phyloP scores from a whole-genome alignment of 805 yeast genomes.

The Ogataea nonfermentans region DNA sequence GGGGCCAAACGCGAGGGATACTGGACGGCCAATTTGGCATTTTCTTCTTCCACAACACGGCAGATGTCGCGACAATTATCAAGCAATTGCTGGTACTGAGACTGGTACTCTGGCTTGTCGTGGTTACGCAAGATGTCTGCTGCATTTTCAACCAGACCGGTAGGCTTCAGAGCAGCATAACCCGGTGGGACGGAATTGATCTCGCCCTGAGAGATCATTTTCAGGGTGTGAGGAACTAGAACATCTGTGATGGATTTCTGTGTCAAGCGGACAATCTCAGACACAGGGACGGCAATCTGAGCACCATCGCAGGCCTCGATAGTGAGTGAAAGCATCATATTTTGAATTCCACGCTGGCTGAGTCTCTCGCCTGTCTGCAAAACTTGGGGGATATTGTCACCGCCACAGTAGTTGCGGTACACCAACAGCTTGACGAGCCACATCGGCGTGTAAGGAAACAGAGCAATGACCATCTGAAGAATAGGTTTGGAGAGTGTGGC shows the following conservation, averaged over 20 bases:
- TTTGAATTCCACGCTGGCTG: constrained; percentile 72
- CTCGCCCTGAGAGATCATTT: constrained; percentile 47
- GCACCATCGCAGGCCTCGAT: constrained; percentile 90
- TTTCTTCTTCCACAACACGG: constrained; percentile 52
- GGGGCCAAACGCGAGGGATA: constrained; percentile 71
- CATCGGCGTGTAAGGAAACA: constrained; percentile 76
- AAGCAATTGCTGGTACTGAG: constrained; percentile 56
- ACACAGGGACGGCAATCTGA: constrained; percentile 45
- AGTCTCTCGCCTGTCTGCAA: constrained; percentile 66
- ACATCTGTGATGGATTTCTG: constrained; percentile 64
- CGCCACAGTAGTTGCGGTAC: constrained; percentile 87
- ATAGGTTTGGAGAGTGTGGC: constrained; percentile 66
- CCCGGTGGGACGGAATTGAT: constrained; percentile 82
- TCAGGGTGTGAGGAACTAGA: constrained; percentile 66
- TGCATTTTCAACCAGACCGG: constrained; percentile 81
- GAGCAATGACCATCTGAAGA: constrained; percentile 56
- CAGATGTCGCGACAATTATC: constrained; percentile 65
- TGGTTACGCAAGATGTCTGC: constrained; percentile 67
- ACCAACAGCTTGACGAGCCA: constrained; percentile 67
- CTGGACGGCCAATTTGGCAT: constrained; percentile 43
- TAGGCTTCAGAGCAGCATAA: constrained; percentile 89
- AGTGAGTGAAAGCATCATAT: constrained; percentile 93
- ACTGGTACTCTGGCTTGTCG: constrained; percentile 47
- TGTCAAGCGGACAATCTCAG: constrained; percentile 62
- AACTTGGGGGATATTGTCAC: constrained; percentile 72